Conservation (phyloP, 768 basidiomycete species). For the Lactifluus echinatus region DNA sequence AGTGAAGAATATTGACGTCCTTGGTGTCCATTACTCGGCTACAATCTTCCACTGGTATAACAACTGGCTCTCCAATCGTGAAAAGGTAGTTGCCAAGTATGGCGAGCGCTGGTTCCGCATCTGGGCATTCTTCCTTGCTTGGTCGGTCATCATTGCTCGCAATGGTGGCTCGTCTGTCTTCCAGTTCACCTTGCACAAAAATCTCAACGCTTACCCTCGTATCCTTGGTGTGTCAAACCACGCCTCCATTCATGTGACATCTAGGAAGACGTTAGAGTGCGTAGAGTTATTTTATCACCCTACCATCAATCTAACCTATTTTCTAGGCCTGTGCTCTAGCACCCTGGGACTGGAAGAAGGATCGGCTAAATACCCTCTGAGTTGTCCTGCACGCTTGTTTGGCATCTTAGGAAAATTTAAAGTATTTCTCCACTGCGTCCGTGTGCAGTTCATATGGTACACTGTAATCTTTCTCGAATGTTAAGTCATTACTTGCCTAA, state of each 20-base stretch:
- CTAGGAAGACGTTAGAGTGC: constrained; percentile 44
- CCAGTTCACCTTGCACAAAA: constrained; percentile 98
- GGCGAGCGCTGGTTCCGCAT: constrained; percentile 91
- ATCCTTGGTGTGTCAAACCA: constrained; percentile 79
- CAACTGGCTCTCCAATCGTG: constrained; percentile 94
- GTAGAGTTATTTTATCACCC: constrained; percentile 19
- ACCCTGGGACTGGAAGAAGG: not conserved
- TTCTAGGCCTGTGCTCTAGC: constrained; percentile 4
- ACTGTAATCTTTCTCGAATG: not conserved
- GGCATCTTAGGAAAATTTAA: not conserved
- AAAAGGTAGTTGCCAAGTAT: constrained; percentile 80
- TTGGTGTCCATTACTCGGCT: constrained; percentile 95
- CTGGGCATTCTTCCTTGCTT: constrained; percentile 97
- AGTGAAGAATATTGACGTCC: constrained; percentile 91
- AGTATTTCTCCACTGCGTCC: not conserved
- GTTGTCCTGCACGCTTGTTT: not conserved
- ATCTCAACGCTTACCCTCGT: constrained; percentile 91
- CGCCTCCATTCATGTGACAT: constrained; percentile 62
- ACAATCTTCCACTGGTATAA: constrained; percentile 90
- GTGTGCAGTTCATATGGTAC: not conserved
- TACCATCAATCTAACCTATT: not conserved
- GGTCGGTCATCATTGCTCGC: constrained; percentile 73
- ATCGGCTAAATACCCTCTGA: not conserved
- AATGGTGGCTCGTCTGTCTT: constrained; percentile 91
- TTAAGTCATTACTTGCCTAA: not conserved